Conservation (phyloP, 2,329 filamentous ascomycete genomes). For the Scedosporium aurantiacum region DNA sequence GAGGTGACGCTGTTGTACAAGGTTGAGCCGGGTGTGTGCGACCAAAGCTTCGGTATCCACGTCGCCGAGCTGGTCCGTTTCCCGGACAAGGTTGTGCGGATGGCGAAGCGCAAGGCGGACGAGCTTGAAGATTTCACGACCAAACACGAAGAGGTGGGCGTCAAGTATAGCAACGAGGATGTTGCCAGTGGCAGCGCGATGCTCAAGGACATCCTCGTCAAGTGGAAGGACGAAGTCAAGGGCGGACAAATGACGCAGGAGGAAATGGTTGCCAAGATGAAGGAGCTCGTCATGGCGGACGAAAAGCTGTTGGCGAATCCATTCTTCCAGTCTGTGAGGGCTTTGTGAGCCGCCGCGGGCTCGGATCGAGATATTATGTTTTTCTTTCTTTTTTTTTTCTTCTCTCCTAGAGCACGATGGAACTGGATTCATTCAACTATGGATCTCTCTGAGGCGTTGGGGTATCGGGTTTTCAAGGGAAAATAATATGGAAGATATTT, state of each 20-base stretch:
- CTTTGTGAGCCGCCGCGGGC: conserved; percentile 25
- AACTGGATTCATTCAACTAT: neutral
- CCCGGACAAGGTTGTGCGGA: conserved; percentile 91
- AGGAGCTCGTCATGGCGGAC: conserved; percentile 66
- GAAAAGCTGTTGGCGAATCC: conserved; percentile 51
- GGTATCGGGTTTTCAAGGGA: neutral
- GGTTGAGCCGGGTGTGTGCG: conserved; percentile 88
- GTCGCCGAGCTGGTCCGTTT: conserved; percentile 95
- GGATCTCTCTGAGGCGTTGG: neutral
- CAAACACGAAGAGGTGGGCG: conserved; percentile 53
- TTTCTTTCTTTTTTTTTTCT: no score
- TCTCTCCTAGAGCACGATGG: neutral
- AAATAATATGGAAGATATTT: neutral
- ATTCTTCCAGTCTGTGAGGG: conserved; percentile 58
- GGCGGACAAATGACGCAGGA: conserved; percentile 52
- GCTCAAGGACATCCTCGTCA: conserved; percentile 70
- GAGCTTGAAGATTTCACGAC: conserved; percentile 92
- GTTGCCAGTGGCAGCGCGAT: conserved; percentile 79
- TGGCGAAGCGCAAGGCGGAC: conserved; percentile 98
- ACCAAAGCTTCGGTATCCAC: conserved; percentile 97
- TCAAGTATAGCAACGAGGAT: conserved; percentile 67
- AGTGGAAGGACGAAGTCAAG: conserved; percentile 73
- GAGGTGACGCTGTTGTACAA: conserved; percentile 96
- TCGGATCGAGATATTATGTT: neutral
- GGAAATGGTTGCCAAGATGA: conserved; percentile 69